These are phyloP conservation scores for Fulvia fulva DNA, from an alignment of 2,329 filamentous ascomycete species.

Conservation along the genomic window DNA sequence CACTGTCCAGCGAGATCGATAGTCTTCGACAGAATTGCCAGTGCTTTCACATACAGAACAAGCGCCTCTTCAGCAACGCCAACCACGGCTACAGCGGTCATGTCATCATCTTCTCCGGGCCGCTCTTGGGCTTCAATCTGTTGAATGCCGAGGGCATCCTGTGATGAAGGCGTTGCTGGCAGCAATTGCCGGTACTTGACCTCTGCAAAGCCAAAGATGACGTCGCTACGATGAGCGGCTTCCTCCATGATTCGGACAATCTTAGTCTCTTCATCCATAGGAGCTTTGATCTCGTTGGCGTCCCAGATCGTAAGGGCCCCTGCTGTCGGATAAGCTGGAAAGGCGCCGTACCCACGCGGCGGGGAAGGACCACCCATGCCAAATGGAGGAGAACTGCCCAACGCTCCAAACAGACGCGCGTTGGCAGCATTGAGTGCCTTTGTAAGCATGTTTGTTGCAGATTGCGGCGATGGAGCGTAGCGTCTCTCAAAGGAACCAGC, in stretches of 20 bases:
- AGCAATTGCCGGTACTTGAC: slow-evolving; percentile 98
- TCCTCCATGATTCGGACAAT: slow-evolving; percentile 84
- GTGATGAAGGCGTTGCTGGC: slow-evolving; percentile 71
- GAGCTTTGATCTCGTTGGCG: slow-evolving; percentile 55
- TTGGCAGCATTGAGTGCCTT: slow-evolving; percentile 95
- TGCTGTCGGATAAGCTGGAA: slow-evolving; percentile 72
- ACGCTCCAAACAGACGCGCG: slow-evolving; percentile 62
- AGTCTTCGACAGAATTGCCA: slow-evolving; percentile 83
- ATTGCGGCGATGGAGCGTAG: slow-evolving; percentile 68
- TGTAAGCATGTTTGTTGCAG: slow-evolving; percentile 84
- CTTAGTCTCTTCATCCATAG: slow-evolving; percentile 72
- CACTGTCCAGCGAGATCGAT: slow-evolving; percentile 93
- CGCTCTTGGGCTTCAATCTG: slow-evolving; percentile 53
- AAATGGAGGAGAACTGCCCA: slow-evolving; percentile 63
- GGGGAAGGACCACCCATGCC: slow-evolving; percentile 61
- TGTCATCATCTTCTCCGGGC: slow-evolving; percentile 57
- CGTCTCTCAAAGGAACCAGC: slow-evolving; percentile 77
- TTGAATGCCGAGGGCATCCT: slow-evolving; percentile 62
- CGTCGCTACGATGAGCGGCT: slow-evolving; percentile 86
- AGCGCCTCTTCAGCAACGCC: slow-evolving; percentile 89
- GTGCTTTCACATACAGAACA: slow-evolving; percentile 91
- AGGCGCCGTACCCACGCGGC: slow-evolving; percentile 72
- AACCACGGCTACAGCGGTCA: slow-evolving; percentile 82
- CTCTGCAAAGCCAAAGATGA: slow-evolving; percentile 95
- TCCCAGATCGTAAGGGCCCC: slow-evolving; percentile 62